Conservation (phyloP, 345 rosid genomes). For the Brassica rapa region DNA sequence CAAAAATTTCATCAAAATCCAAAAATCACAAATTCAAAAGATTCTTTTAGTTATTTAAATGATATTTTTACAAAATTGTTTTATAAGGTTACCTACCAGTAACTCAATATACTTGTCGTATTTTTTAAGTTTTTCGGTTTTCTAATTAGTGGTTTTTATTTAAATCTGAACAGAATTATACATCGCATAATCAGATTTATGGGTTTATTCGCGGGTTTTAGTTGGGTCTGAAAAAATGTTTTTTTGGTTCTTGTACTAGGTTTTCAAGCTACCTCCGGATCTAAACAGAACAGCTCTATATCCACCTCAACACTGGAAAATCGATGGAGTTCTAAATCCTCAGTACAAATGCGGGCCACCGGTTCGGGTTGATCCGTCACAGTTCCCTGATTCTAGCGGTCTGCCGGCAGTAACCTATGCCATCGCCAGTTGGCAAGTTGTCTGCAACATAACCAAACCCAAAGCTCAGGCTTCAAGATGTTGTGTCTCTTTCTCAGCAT, state of each 20-base stretch:
- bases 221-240: too few species aligned
- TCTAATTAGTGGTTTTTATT: too few species aligned
- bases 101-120: too few species aligned
- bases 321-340: slow-evolving; percentile 65
- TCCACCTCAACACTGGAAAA: slow-evolving; percentile 78
- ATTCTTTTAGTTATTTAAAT: too few species aligned
- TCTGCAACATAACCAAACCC: slow-evolving; percentile 78
- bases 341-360: slow-evolving; percentile 42
- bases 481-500: slow-evolving; percentile 93
- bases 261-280: slow-evolving; percentile 71
- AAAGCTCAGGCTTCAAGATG: slow-evolving; percentile 59
- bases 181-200: too few species aligned
- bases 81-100: too few species aligned
- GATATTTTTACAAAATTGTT: too few species aligned
- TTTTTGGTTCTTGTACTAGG: slow-evolving; percentile 15
- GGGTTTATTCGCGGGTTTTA: too few species aligned
- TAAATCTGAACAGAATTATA: too few species aligned
- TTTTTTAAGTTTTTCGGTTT: too few species aligned
- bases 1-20: too few species aligned
- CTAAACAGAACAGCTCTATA: slow-evolving; percentile 61
- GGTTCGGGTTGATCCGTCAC: slow-evolving; percentile 65
- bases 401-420: slow-evolving; percentile 53
- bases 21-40: too few species aligned
- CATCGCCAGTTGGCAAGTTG: slow-evolving; percentile 72
- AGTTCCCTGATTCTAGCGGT: slow-evolving; percentile 73